Evolutionary conservation across 805 yeast species (phyloP).

Genomic region (Grigorovia humatica): DNA sequence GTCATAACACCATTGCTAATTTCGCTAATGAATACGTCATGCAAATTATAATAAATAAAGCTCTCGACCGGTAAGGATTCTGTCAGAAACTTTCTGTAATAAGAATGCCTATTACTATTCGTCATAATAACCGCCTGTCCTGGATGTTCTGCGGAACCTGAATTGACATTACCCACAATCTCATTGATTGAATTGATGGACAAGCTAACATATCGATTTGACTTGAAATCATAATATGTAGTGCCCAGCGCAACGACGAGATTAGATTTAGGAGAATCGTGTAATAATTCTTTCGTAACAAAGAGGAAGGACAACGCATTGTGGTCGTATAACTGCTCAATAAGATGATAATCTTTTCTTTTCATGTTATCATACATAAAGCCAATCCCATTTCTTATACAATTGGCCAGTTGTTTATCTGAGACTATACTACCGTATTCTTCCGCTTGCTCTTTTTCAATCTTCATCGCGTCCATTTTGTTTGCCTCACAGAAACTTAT

Average conservation of each 20-base stretch:
- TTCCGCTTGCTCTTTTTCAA: slow-evolving; percentile 26
- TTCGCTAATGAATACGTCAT: slow-evolving; percentile 64
- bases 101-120: slow-evolving; percentile 41
- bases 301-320: slow-evolving; percentile 48
- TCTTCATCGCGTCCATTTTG: slow-evolving; percentile 31
- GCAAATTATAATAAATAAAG: slow-evolving; percentile 43
- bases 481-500: slow-evolving; percentile 31
- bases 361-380: slow-evolving; percentile 49
- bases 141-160: slow-evolving; percentile 12
- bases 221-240: slow-evolving; percentile 58
- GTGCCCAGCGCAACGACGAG: slow-evolving; percentile 63
- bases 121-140: slow-evolving; percentile 50
- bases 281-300: slow-evolving; percentile 48
- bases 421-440: slow-evolving; percentile 26
- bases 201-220: slow-evolving; percentile 61
- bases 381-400: slow-evolving; percentile 54
- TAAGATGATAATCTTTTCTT: slow-evolving; percentile 40
- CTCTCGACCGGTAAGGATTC: slow-evolving; percentile 84
- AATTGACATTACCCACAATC: slow-evolving; percentile 43
- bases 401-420: slow-evolving; percentile 37
- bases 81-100: slow-evolving; percentile 58
- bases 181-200: slow-evolving; percentile 53
- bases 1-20: slow-evolving; percentile 55
- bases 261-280: slow-evolving; percentile 40
- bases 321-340: slow-evolving; percentile 41